These are phyloP conservation scores for Citrus cavaleriei DNA, from an alignment of 345 rosid genomes.

Conservation along the genomic window DNA sequence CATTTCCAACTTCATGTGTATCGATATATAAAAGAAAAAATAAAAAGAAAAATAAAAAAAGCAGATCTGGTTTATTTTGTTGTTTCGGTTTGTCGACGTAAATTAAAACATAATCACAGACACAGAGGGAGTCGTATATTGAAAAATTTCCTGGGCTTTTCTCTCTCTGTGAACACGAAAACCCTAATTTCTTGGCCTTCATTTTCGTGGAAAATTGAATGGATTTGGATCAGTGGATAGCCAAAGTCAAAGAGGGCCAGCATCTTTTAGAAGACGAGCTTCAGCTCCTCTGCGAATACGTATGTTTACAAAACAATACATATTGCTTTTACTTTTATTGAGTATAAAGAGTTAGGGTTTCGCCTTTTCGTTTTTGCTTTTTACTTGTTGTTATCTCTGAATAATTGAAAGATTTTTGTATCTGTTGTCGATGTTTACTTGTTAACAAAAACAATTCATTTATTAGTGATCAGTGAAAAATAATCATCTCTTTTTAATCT, in stretches of 20 bases:
- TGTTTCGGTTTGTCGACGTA: neutral
- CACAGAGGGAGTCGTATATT: neutral
- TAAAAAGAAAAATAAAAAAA: neutral
- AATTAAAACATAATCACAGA: neutral
- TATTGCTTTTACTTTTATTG: neutral
- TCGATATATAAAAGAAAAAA: neutral
- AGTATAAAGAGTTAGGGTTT: slow-evolving; percentile 15
- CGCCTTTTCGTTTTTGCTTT: neutral
- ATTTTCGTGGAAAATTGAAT: slow-evolving; percentile 27
- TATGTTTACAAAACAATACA: slow-evolving; percentile 18
- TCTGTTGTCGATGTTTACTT: neutral
- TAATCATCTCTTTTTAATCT: neutral
- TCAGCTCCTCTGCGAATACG: slow-evolving; percentile 98
- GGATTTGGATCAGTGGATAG: slow-evolving; percentile 99
- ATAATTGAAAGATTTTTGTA: neutral
- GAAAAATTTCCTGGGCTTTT: neutral
- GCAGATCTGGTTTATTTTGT: slow-evolving; percentile 8
- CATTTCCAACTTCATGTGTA: neutral
- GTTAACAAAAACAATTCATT: neutral
- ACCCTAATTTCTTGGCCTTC: slow-evolving; percentile 8
- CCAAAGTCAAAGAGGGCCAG: slow-evolving; percentile 93
- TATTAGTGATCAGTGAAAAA: neutral
- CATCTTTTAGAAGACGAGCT: slow-evolving; percentile 95
- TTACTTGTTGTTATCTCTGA: neutral
- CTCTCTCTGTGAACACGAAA: neutral